phyloP scores from a whole-genome alignment of 345 rosid species.

The Salix koriyanagi region DNA sequence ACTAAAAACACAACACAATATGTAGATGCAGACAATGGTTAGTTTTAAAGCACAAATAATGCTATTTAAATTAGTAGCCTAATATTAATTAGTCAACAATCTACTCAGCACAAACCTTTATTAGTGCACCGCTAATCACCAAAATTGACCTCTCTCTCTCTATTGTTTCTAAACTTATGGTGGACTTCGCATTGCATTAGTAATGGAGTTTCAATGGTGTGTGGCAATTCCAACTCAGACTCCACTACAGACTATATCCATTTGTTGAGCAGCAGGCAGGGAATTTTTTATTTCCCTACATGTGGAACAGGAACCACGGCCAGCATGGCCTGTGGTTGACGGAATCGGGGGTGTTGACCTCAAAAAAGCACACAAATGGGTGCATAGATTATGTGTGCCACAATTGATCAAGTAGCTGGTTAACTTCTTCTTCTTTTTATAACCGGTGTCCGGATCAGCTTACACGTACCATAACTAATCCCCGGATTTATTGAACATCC shows the following conservation, averaged over 20 bases:
- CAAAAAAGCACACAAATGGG: neutral
- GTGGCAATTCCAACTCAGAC: conserved; percentile 9
- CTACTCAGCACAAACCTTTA: neutral
- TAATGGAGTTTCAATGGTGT: neutral
- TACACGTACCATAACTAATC: too few species aligned
- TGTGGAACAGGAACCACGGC: neutral
- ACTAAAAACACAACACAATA: neutral
- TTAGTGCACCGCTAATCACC: conserved; percentile 7
- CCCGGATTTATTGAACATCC: accelerated
- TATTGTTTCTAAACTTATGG: neutral
- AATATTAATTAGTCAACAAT: neutral
- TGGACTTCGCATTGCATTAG: conserved; percentile 13
- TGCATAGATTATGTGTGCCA: conserved; percentile 1
- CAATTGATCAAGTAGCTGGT: neutral
- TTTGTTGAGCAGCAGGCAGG: neutral
- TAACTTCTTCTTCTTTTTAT: neutral
- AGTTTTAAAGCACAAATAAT: neutral
- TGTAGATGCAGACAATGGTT: neutral
- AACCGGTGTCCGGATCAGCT: accelerated
- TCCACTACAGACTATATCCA: conserved; percentile 14
- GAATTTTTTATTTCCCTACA: neutral
- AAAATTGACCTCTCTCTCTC: conserved; percentile 15
- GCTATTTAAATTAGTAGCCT: neutral
- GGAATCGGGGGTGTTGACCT: neutral
- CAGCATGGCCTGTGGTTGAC: neutral